A percentile compares a stretch with the other conserved stretches of the same genome.
These are phyloP conservation scores for Backusella mclennaniae DNA, from an alignment of 192 early-diverging fungal species.

Conservation along the genomic window DNA sequence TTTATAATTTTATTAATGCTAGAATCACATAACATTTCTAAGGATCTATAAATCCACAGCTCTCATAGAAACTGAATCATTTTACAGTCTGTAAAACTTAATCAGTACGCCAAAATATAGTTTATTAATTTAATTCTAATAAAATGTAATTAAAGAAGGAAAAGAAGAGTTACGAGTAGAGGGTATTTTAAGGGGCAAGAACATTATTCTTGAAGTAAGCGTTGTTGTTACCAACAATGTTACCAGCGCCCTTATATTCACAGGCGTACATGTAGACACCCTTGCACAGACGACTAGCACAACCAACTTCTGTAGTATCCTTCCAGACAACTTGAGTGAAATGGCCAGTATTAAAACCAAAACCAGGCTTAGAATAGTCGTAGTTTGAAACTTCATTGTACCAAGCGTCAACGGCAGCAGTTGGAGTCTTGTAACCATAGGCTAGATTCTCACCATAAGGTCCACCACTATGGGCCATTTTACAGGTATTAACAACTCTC, in stretches of 20 bases:
- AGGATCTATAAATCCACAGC: neutral
- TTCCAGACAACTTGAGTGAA: constrained; percentile 48
- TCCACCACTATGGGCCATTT: constrained; percentile 38
- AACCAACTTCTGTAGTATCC: constrained; percentile 30
- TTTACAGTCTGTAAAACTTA: neutral
- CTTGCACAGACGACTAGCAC: constrained; percentile 26
- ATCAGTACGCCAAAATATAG: neutral
- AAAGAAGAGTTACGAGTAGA: neutral
- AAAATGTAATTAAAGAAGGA: neutral
- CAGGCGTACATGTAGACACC: constrained; percentile 40
- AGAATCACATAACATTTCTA: neutral
- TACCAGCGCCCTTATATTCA: constrained; percentile 43
- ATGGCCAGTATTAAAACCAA: constrained; percentile 36
- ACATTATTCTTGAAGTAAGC: constrained; percentile 34
- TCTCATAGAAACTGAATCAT: neutral
- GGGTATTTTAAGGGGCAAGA: neutral
- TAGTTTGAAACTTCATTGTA: constrained; percentile 43
- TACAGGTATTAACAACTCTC: constrained; percentile 35
- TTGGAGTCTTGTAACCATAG: constrained; percentile 35
- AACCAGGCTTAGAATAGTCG: constrained; percentile 40
- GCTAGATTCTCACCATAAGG: constrained; percentile 46
- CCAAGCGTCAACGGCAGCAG: constrained; percentile 36
- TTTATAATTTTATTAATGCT: too few species aligned
- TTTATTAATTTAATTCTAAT: neutral
- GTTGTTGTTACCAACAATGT: constrained; percentile 18